Evolutionary conservation across 805 yeast genomes (phyloP).

Genomic region (Clavispora carvajalis): DNA sequence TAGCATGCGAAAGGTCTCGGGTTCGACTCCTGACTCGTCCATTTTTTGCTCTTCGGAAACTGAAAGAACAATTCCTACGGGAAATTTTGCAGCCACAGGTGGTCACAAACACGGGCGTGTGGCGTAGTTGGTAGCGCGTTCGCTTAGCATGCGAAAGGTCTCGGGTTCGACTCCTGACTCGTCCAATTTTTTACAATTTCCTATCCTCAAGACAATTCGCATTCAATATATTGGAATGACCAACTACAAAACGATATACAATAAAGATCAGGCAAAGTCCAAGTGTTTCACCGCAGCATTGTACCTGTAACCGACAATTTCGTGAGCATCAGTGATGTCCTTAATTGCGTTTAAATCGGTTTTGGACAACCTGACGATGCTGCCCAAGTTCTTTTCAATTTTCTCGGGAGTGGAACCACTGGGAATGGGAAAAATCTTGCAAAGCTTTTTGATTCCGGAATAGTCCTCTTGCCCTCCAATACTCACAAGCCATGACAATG

Average conservation of each 20-base stretch:
- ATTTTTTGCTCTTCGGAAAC: too few species aligned
- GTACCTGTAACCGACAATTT: conserved; percentile 56
- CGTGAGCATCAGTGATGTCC: conserved; percentile 35
- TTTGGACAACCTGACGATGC: conserved; percentile 43
- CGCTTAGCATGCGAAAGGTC: conserved; percentile 55
- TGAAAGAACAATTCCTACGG: too few species aligned
- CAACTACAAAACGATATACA: too few species aligned
- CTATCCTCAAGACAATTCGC: conserved; percentile 35
- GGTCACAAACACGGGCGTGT: conserved; percentile 13
- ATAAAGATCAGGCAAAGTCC: conserved; percentile 12
- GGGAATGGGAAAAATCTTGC: conserved; percentile 74
- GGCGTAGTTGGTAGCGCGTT: conserved; percentile 21
- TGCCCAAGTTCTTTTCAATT: conserved; percentile 54
- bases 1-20: conserved; percentile 78
- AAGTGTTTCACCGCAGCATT: conserved; percentile 18
- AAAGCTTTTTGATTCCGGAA: conserved; percentile 37
- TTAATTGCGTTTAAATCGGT: conserved; percentile 53
- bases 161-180: conserved; percentile 74
- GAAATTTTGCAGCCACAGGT: background rate
- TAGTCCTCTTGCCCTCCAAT: conserved; percentile 58
- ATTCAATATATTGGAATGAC: conserved; percentile 55
- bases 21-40: too few species aligned
- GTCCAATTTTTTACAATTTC: conserved; percentile 42
- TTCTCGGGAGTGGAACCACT: conserved; percentile 60
- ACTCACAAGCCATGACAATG: conserved; percentile 45